A percentile compares a stretch with the other conserved stretches of the same genome.
Evolutionary conservation across 345 rosid genomes (phyloP).

Genomic region (Firmiana major): DNA sequence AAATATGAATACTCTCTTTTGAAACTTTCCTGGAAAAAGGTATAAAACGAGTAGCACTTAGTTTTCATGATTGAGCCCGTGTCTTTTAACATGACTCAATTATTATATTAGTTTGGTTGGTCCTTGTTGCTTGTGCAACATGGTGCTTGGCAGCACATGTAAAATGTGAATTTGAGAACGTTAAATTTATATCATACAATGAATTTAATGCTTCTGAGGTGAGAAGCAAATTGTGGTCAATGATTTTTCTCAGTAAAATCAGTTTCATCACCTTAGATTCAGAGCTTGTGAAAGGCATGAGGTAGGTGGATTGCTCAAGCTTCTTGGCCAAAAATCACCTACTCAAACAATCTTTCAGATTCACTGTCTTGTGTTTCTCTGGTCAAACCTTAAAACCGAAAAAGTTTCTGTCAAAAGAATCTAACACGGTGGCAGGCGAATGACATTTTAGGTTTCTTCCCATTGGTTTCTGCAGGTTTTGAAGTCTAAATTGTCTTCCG

Average conservation of each 20-base stretch:
- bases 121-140: neutral
- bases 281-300: neutral
- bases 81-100: neutral
- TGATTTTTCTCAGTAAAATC: neutral
- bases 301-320: neutral
- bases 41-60: too few species aligned
- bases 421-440: neutral
- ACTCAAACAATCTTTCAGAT: neutral
- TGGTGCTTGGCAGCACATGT: neutral
- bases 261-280: neutral
- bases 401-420: neutral
- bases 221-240: neutral
- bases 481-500: neutral
- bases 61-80: too few species aligned
- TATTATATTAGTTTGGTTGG: neutral
- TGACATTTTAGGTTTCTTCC: neutral
- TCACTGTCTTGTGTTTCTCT: neutral
- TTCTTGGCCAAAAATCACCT: neutral
- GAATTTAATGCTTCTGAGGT: neutral
- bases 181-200: neutral
- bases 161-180: neutral
- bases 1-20: too few species aligned
- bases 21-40: too few species aligned
- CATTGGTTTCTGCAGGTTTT: neutral
- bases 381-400: neutral